Percentiles rank a stretch among this genome's conserved stretches.
These are phyloP conservation scores for Cutaneotrichosporon sp. DNA, from an alignment of 1,284 basidiomycete genomes.

Conservation along the genomic window DNA sequence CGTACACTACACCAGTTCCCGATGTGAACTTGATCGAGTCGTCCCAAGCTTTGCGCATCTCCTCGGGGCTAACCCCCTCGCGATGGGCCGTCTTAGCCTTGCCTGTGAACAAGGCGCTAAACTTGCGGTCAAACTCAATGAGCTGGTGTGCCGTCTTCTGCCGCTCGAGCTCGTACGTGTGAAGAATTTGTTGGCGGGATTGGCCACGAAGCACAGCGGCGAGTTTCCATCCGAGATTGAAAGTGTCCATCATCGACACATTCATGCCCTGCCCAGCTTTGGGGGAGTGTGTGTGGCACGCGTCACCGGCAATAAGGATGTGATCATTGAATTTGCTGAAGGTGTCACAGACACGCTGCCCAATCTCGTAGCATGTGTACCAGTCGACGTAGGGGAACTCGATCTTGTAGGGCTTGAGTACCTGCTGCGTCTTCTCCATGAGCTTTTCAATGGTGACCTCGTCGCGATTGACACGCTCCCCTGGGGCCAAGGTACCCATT, in stretches of 20 bases:
- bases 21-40: conserved; percentile 21
- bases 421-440: conserved; percentile 60
- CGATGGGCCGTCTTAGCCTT: conserved; percentile 54
- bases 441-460: conserved; percentile 55
- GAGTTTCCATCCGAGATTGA: conserved; percentile 54
- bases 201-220: conserved; percentile 55
- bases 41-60: conserved; percentile 14
- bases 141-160: conserved; percentile 55
- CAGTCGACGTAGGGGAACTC: conserved; percentile 46
- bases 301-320: conserved; percentile 40
- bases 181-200: conserved; percentile 61
- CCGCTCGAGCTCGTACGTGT: conserved; percentile 51
- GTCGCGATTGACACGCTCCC: conserved; percentile 23
- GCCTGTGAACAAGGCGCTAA: conserved; percentile 67
- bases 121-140: conserved; percentile 72
- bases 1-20: conserved; percentile 47
- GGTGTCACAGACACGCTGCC: conserved; percentile 50
- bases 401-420: conserved; percentile 64
- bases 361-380: conserved; percentile 42
- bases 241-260: conserved; percentile 33
- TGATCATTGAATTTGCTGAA: conserved; percentile 22
- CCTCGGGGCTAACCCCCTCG: conserved; percentile 48
- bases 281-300: conserved; percentile 38
- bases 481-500: conserved; percentile 19
- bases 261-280: conserved; percentile 43